Percentiles rank a stretch among this genome's conserved stretches.
Conservation (phyloP, 202 grass and related monocot genomes). For the Schoenoplectus triqueter region DNA sequence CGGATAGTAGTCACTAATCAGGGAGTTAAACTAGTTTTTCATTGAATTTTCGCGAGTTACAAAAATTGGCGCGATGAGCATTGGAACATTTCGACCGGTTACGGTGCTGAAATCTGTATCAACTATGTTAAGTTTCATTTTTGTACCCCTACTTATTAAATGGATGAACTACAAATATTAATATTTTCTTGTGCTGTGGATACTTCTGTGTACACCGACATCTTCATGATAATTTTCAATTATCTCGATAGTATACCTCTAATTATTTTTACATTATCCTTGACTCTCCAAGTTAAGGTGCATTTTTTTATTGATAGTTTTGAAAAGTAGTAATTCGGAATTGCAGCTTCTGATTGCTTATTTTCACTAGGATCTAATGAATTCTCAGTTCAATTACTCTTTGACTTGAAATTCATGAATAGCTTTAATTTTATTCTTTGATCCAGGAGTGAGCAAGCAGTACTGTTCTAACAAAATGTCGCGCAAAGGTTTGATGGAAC, state of each 20-base stretch:
- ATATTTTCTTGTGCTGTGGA: neutral
- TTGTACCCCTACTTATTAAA: neutral
- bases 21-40: neutral
- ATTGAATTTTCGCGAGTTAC: neutral
- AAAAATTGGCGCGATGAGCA: neutral
- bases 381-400: conserved; percentile 8
- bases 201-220: neutral
- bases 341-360: neutral
- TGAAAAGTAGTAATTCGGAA: neutral
- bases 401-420: neutral
- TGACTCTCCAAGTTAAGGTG: neutral
- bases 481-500: conserved; percentile 79
- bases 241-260: neutral
- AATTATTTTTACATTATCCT: neutral
- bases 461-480: conserved; percentile 57
- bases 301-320: neutral
- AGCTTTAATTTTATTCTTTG: neutral
- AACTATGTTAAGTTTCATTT: neutral
- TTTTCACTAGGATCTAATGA: conserved; percentile 7
- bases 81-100: neutral
- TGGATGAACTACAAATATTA: neutral
- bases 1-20: neutral
- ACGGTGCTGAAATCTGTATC: neutral
- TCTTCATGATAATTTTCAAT: neutral
- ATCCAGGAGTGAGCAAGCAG: conserved; percentile 14